Percentiles rank a stretch among this genome's conserved stretches.
Evolutionary conservation across 2,329 filamentous ascomycete genomes (phyloP).

Genomic region (Hortaea sp.): DNA sequence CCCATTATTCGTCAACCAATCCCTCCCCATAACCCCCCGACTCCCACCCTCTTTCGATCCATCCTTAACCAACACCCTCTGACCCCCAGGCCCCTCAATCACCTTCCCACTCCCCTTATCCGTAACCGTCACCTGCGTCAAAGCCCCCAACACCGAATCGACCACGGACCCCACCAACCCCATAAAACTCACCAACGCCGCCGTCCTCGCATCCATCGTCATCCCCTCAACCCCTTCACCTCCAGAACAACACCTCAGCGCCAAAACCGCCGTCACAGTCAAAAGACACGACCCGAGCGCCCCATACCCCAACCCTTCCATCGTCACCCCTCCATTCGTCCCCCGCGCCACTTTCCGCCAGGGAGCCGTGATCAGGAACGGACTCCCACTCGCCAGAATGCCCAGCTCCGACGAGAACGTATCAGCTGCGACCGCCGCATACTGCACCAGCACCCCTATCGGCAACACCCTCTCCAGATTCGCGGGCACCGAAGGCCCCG

Average conservation of each 20-base stretch:
- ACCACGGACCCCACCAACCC: constrained; percentile 72
- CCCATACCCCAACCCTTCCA: constrained; percentile 50
- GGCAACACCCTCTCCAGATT: constrained; percentile 29
- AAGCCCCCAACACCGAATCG: constrained; percentile 77
- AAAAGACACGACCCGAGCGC: constrained; percentile 41
- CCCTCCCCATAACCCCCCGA: constrained; percentile 51
- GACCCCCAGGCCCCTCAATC: constrained; percentile 60
- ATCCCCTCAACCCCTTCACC: constrained; percentile 8
- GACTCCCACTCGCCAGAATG: constrained; percentile 66
- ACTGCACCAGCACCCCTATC: constrained; percentile 47
- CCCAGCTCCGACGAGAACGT: constrained; percentile 94
- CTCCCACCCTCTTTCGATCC: constrained; percentile 14
- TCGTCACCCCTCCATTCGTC: constrained; percentile 86
- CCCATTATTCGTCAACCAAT: constrained; percentile 86
- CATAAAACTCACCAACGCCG: constrained; percentile 50
- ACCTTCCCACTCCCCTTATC: constrained; percentile 79
- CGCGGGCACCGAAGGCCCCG: constrained; percentile 31
- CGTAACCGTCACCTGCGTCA: constrained; percentile 76
- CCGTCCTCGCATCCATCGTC: constrained; percentile 7
- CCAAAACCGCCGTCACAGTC: constrained; percentile 54
- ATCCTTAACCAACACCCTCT: constrained; percentile 36
- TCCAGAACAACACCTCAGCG: constrained; percentile 3
- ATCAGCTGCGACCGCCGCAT: constrained; percentile 83
- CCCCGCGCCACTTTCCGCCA: constrained; percentile 75
- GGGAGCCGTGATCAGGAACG: constrained; percentile 76